Base-by-base conservation (phyloP, 2,329 filamentous ascomycete genomes). In the Huntiella abstrusa region DNA sequence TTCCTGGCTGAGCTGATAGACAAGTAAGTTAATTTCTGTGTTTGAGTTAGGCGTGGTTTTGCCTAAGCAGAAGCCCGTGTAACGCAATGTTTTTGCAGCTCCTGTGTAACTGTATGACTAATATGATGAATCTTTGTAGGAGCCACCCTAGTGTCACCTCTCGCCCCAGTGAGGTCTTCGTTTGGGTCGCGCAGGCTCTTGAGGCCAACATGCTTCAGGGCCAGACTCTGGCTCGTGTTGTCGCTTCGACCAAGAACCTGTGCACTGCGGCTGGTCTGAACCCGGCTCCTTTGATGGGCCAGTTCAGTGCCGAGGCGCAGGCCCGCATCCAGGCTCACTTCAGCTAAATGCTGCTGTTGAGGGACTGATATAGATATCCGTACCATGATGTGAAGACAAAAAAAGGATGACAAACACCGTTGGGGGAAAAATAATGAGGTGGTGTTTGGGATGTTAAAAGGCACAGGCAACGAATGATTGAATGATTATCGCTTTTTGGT, bases 1-100 rank as follows among this genome's bases (percentile, higher is more conserved):
- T 98, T 94, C 64, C 68, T 98, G 49, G 79, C 83, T 10, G 80
- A 94, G 59, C 64, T 98, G 52, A 95, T 96, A 59, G 82, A 92
- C 54, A 82, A 92, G 91, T 95, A 76, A 74, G 86, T 47, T 15
- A 4, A 13, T 41, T 19, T 15, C 22, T 28, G 22, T 28, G 22
- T 28, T 28, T 32, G 34, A 34, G 22, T 28, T 28, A 28, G 22
- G 22, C 22, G 22, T 28, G 22, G 22, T 28, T 28, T 28, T 28
- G 22, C 38, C 38, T 22, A 19, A 40, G n/a, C 8, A 16, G 2
- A n/a, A 40, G 2, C n/a, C 15, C 13, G 33, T 37, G 34, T 45
- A 38, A 45, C 43, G 8, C 6, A 8, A 34, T 15, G 15, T 39
- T 17, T 39, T 11, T 19, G 37, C 15, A 28, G 7, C 22, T 28